Conservation (phyloP, 768 basidiomycete species). For the Mycena olivaceomarginata region DNA sequence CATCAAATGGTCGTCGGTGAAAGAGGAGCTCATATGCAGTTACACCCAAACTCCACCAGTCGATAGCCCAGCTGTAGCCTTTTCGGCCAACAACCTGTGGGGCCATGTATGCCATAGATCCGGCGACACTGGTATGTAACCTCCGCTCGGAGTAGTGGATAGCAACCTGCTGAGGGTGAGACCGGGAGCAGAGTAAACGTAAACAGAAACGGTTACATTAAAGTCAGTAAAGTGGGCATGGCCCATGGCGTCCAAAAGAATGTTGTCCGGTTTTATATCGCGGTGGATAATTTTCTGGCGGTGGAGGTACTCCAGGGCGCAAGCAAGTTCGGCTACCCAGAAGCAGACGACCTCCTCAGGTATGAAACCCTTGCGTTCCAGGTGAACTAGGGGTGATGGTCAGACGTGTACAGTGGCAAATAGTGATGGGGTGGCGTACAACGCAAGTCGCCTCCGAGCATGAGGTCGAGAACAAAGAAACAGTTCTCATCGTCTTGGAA, state of each 20-base stretch:
- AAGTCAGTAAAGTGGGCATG: slow-evolving; percentile 99
- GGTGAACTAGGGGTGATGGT: slow-evolving; percentile 76
- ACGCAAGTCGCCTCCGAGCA: slow-evolving; percentile 96
- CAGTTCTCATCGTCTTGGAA: slow-evolving; percentile 99
- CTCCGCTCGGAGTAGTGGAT: slow-evolving; percentile 96
- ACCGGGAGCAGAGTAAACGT: background rate
- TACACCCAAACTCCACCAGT: slow-evolving; percentile 98
- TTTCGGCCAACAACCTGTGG: slow-evolving; percentile 95
- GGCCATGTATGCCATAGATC: slow-evolving; percentile 99
- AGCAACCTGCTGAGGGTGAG: slow-evolving; percentile 67
- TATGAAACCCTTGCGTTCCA: slow-evolving; percentile 82
- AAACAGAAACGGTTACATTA: slow-evolving; percentile 68
- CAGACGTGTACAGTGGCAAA: slow-evolving; percentile 16
- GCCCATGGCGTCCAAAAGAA: slow-evolving; percentile 93
- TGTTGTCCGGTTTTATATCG: slow-evolving; percentile 94
- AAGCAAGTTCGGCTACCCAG: slow-evolving; percentile 92
- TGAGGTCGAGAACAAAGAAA: slow-evolving; percentile 97
- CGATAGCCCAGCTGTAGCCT: slow-evolving; percentile 95
- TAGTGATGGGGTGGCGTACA: slow-evolving; percentile 71
- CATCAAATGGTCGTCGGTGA: slow-evolving; percentile 90
- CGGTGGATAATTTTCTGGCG: slow-evolving; percentile 95
- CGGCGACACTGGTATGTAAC: slow-evolving; percentile 94
- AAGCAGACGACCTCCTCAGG: slow-evolving; percentile 87
- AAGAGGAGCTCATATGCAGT: slow-evolving; percentile 94
- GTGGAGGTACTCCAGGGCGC: slow-evolving; percentile 93